Base-by-base conservation (phyloP, 306 rosid species). In the Myrica gale region DNA sequence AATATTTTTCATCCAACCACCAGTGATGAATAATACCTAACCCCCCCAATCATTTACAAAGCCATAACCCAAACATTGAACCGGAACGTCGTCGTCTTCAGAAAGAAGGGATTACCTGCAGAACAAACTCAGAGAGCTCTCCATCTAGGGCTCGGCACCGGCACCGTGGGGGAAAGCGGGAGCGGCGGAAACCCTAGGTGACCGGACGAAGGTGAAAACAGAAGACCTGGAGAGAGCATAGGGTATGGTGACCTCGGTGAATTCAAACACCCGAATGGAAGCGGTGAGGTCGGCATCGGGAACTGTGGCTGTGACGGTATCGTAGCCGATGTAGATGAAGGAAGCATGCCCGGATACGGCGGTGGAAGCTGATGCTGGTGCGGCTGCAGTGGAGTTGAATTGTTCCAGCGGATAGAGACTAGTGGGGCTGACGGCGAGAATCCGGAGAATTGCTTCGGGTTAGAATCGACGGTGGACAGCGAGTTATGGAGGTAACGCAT, bases 161-260 rank as follows among this genome's bases (percentile, higher is more conserved):
- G 98, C 54, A 96, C 88, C 0, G 98, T 88, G 2, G 98, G 99
- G 17, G 99, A 96, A 19, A 89, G 96, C 7, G 99, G 98, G 19
- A 92, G 87, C 86, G 83, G 98, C 3, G 98, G 93, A 87, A 89
- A 89, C 80, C 96, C 96, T 74, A 92, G 74, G 65, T 85, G 87
- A 6, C 88, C 92, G 3, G 96, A 83, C 43, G 88, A 82, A 5
- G 97, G 97, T 74, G 97, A 92, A 80, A 87, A 85, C 74, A 88
- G 80, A 19, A 81, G 78, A 50, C 87, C 86, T 2, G 98, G 98
- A 2, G 98, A 93, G 2, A 87, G 77, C 85, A 86, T 21, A 13
- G 88, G 88, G 80, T 87, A 92, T 1, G 89, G 82, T 3, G 97
- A 86, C 16, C 85, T 84, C 69, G 90, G 98, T 8, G 98, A 96